A percentile compares a stretch with the other conserved stretches of the same genome.
These are phyloP conservation scores for Sistotremastrum suecicum DNA, from an alignment of 768 basidiomycete genomes.

Conservation along the genomic window DNA sequence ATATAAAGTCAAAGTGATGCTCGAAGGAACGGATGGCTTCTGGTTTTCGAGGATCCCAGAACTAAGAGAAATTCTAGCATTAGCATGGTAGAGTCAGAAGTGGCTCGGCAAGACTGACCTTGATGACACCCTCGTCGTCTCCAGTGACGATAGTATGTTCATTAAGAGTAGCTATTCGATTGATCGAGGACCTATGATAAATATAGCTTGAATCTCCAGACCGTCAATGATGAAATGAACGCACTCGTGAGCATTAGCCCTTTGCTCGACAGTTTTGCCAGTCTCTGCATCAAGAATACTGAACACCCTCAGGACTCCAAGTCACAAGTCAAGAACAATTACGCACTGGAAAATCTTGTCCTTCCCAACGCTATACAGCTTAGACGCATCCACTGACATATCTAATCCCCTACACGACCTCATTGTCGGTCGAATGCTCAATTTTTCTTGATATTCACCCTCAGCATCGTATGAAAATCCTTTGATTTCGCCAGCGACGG, in stretches of 20 bases:
- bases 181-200: conserved; percentile 73
- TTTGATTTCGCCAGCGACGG: conserved; percentile 73
- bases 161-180: conserved; percentile 62
- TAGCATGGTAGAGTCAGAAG: no score
- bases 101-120: conserved; percentile 44
- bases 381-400: conserved; percentile 50
- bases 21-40: conserved; percentile 52
- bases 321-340: conserved; percentile 1
- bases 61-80: no score
- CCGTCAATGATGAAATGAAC: conserved; percentile 14
- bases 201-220: no score
- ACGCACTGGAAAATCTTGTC: conserved; percentile 66
- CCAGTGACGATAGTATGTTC: conserved; percentile 70
- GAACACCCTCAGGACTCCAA: neutral
- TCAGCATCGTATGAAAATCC: conserved; percentile 70
- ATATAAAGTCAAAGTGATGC: conserved; percentile 92
- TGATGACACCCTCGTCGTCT: conserved; percentile 90
- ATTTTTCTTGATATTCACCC: conserved; percentile 39
- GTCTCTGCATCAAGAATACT: conserved; percentile 59
- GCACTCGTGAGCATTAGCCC: conserved; percentile 53
- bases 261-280: conserved; percentile 34
- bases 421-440: conserved; percentile 63
- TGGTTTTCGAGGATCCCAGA: conserved; percentile 77
- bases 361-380: conserved; percentile 72
- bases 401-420: conserved; percentile 69